Conservation (phyloP, 73 alveolate species). For the Effrenium voratum region DNA sequence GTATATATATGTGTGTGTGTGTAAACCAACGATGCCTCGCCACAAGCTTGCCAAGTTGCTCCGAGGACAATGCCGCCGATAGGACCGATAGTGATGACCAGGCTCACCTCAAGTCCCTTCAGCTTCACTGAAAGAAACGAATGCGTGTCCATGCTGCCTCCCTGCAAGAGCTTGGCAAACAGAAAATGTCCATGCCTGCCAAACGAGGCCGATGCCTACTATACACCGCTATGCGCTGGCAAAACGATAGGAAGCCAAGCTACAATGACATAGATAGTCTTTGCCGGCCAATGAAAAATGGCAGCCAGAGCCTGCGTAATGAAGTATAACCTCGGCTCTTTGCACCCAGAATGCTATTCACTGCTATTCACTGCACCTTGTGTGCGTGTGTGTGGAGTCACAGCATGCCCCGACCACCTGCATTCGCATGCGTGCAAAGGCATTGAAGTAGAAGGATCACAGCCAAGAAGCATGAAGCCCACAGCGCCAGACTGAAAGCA, state of each 20-base stretch:
- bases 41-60: conserved; percentile 4
- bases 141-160: too few species aligned
- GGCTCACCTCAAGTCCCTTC: conserved; percentile 33
- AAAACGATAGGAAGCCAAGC: not conserved
- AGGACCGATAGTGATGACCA: conserved; percentile 77
- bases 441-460: too few species aligned
- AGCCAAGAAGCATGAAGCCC: conserved; percentile 62
- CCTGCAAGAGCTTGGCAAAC: not conserved
- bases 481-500: conserved; percentile 84
- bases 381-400: too few species aligned
- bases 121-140: too few species aligned
- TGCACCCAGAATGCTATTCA: too few species aligned
- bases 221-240: not conserved
- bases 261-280: conserved; percentile 11
- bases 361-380: too few species aligned
- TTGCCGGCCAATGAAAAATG: conserved; percentile 52
- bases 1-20: too few species aligned
- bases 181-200: not conserved
- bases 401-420: too few species aligned
- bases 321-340: conserved; percentile 65
- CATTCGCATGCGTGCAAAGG: too few species aligned
- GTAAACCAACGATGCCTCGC: not conserved
- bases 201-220: not conserved
- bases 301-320: conserved; percentile 74
- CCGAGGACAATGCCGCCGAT: conserved; percentile 82